Evolutionary conservation across 495 filamentous ascomycete species (phyloP).

Genomic region (Hypoxylon lienhwacheense): DNA sequence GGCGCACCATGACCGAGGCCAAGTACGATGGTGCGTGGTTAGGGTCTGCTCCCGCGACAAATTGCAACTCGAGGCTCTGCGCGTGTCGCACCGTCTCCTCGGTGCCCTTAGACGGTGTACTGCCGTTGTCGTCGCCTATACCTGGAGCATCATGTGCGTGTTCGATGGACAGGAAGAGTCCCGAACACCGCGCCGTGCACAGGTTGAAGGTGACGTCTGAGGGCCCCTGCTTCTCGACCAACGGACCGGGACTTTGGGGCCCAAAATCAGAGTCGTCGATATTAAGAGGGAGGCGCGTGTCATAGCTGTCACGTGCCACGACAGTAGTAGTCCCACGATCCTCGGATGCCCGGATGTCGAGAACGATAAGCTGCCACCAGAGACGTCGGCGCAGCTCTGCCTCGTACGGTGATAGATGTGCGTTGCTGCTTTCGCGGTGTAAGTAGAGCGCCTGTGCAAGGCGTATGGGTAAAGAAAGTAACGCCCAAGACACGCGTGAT

Average conservation of each 20-base stretch:
- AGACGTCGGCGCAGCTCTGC: slow-evolving; percentile 73
- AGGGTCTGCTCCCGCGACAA: slow-evolving; percentile 34
- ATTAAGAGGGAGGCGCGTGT: slow-evolving; percentile 65
- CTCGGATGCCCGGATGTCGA: slow-evolving; percentile 72
- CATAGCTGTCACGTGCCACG: slow-evolving; percentile 63
- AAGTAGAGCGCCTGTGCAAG: slow-evolving; percentile 70
- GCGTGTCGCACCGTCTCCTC: slow-evolving; percentile 34
- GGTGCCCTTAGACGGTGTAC: slow-evolving; percentile 18
- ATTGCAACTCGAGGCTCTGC: slow-evolving; percentile 37
- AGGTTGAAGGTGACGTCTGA: slow-evolving; percentile 75
- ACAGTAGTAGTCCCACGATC: slow-evolving; percentile 71
- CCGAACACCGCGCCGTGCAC: slow-evolving; percentile 58
- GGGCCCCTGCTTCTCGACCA: slow-evolving; percentile 53
- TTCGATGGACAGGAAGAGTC: slow-evolving; percentile 46
- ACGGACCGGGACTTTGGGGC: slow-evolving; percentile 54
- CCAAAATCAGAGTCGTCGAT: slow-evolving; percentile 71
- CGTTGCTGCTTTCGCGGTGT: slow-evolving; percentile 62
- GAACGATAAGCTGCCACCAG: slow-evolving; percentile 74
- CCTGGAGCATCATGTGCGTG: slow-evolving; percentile 26
- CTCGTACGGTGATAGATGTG: slow-evolving; percentile 63
- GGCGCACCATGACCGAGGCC: slow-evolving; percentile 42
- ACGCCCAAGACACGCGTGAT: slow-evolving; percentile 59
- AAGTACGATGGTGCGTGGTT: slow-evolving; percentile 30
- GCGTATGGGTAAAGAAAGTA: slow-evolving; percentile 63
- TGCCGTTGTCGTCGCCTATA: neutral